Base-by-base conservation (phyloP, 495 filamentous ascomycete species). In the Trichoderma reesei region DNA sequence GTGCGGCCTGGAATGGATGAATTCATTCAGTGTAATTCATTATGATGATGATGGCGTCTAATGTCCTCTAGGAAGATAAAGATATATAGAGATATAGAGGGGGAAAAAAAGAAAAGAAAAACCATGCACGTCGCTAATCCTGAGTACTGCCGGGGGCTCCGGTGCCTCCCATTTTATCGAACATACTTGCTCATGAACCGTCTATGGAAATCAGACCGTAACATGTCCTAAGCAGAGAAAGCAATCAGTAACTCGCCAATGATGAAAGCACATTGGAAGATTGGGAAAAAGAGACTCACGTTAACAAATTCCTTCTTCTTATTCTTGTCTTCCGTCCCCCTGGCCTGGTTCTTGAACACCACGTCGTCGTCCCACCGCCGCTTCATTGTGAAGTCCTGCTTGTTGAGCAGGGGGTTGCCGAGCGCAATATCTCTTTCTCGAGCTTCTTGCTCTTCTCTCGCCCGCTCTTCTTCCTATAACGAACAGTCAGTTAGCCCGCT, bases 311-410 rank as follows among this genome's bases (percentile, higher is more conserved):
- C 91, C 76, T 92, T 95, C 75, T 85, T 88, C 78, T 92, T 91
- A 59, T 82, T 80, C 76, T 88, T 91, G 63, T 96, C 91, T 70
- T 96, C 94, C 10, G 91, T 96, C 3, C 94, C 94, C 56, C 95
- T 84, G 39, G 92, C 94, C 75, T 98, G 94, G 75, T 98, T 98
- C 79, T 96, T 96, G 78, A 98, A 98, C 18, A 98, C 91, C n/a
- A 98, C 94, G 78, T 98, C 94, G 66, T 98, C 94, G 68, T 98
- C 94, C 94, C 94, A 98, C 71, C 92, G 84, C 69, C 90, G 77
- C 78, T 90, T 91, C 63, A 90, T 80, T 46, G 84, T 85, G 70
- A 88, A 91, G 66, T 90, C 87, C 14, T 78, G 68, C 65, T 82
- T 83, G 68, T 96, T 97, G 34, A 98, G 80, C 46, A 98, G 76